A percentile compares a stretch with the other conserved stretches of the same genome.
Evolutionary conservation across 2,329 filamentous ascomycete genomes (phyloP).

Genomic region (Pezizomycotina sp.): DNA sequence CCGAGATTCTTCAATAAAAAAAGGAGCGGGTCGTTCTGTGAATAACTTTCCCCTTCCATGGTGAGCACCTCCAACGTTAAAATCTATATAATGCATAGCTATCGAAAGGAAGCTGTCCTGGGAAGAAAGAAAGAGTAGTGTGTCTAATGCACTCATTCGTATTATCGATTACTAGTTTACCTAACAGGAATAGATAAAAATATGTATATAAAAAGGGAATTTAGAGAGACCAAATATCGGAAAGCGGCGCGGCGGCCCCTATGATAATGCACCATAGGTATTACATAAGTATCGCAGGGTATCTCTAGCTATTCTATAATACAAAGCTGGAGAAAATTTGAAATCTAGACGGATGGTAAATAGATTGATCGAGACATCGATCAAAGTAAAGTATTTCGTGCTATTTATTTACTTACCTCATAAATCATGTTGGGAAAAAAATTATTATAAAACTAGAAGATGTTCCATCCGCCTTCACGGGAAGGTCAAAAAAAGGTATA

Average conservation of each 20-base stretch:
- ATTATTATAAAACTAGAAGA: too few species aligned
- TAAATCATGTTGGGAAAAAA: too few species aligned
- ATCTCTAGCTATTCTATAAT: not conserved
- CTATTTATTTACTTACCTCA: too few species aligned
- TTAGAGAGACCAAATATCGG: conserved; percentile 1
- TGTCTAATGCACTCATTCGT: too few species aligned
- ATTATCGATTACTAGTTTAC: not conserved
- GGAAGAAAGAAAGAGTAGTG: not conserved
- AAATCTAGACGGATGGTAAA: not conserved
- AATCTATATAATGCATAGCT: conserved; percentile 11
- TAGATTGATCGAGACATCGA: conserved; percentile 1
- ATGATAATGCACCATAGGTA: too few species aligned
- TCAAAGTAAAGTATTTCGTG: not conserved
- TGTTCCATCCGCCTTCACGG: too few species aligned
- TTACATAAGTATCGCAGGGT: too few species aligned
- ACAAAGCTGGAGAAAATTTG: not conserved
- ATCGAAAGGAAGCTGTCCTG: conserved; percentile 3
- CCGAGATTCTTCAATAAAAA: too few species aligned
- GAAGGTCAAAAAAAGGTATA: too few species aligned
- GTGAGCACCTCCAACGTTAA: conserved; percentile 1
- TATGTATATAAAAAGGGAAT: not conserved
- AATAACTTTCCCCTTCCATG: not conserved
- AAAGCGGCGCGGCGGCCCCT: too few species aligned
- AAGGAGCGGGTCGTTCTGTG: too few species aligned
- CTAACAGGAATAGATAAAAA: not conserved